phyloP scores from a whole-genome alignment of 768 basidiomycete genomes.

The Suillus brevipes region DNA sequence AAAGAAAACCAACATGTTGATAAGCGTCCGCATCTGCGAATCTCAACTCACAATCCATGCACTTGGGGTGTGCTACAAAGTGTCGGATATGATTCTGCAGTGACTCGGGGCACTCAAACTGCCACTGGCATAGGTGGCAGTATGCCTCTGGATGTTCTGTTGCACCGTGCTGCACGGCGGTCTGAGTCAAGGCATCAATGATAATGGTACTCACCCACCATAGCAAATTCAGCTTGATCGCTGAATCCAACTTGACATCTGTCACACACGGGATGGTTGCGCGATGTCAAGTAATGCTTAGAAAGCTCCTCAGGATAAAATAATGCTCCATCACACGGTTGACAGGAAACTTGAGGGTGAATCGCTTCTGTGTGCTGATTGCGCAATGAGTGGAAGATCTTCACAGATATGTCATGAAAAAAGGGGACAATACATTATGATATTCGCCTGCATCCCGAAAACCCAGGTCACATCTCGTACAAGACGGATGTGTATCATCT shows the following conservation, averaged over 20 bases:
- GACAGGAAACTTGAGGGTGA: conserved; percentile 41
- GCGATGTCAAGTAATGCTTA: conserved; percentile 28
- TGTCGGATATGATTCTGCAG: conserved; percentile 42
- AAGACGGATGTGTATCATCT: conserved; percentile 37
- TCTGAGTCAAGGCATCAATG: conserved; percentile 14
- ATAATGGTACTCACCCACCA: conserved; percentile 20
- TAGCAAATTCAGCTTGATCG: conserved; percentile 26
- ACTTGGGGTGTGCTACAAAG: conserved; percentile 47
- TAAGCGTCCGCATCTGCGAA: conserved; percentile 40
- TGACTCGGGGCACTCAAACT: conserved; percentile 38
- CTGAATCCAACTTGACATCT: conserved; percentile 29
- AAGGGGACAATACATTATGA: conserved; percentile 26
- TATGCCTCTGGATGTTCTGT: conserved; percentile 32
- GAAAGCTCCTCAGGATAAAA: conserved; percentile 25
- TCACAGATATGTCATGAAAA: neutral
- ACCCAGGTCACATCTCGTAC: conserved; percentile 33
- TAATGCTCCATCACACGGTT: conserved; percentile 23
- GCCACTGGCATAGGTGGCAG: conserved; percentile 39
- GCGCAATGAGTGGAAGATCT: neutral
- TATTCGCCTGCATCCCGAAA: conserved; percentile 34
- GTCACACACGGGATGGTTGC: conserved; percentile 29
- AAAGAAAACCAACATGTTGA: conserved; percentile 33
- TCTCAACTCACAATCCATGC: conserved; percentile 41
- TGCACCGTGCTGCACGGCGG: conserved; percentile 29
- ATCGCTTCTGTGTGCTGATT: conserved; percentile 39